Base-by-base conservation (phyloP, 2,329 filamentous ascomycete species). In the Catunica adiposa region DNA sequence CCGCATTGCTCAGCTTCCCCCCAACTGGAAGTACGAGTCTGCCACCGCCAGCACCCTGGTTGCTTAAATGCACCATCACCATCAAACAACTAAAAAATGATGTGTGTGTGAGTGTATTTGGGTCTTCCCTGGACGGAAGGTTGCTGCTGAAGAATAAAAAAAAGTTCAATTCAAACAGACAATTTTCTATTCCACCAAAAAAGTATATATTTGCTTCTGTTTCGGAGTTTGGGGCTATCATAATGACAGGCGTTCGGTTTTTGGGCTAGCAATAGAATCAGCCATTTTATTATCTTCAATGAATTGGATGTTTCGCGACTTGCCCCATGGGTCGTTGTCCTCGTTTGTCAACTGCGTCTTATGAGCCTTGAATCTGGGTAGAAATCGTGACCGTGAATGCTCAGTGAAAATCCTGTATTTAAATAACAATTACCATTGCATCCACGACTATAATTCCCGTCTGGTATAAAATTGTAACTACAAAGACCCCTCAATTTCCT, bases 1-100 rank as follows among this genome's bases (percentile, higher is more conserved):
- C 86, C 90, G 89, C 72, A 90, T 83, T 69, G 80, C 80, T 71
- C 79, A 83, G 68, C 78, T 84, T 61, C 79, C 90, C 68, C 90
- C 90, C 66, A 97, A 87, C 77, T 97, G 90, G 90, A 89, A 87
- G 79, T 97, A 97, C 82, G 90, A 97, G 86, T 87, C 81, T 73
- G 88, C 90, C 71, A 97, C 90, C 66, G 90, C 90, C 75, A 86
- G 80, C 80, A 94, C 89, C 70, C 78, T 94, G 67, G 89, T 95
- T 72, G 82, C 89, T 73, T 94, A 90, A 83, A 73, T 55, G 47
- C 54, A 54, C 14, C 51, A 51, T 54, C 54, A 54, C 40, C 22
- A 25, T 38, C 51, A 37, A 48, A 17, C 37, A 40, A 25, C n/a
- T 38, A 26, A 31, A 40, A 56, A 56, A 56, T 29, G 54, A 59